Conservation (phyloP, 2,329 filamentous ascomycete species). For the Kalaharituber pfeilii region DNA sequence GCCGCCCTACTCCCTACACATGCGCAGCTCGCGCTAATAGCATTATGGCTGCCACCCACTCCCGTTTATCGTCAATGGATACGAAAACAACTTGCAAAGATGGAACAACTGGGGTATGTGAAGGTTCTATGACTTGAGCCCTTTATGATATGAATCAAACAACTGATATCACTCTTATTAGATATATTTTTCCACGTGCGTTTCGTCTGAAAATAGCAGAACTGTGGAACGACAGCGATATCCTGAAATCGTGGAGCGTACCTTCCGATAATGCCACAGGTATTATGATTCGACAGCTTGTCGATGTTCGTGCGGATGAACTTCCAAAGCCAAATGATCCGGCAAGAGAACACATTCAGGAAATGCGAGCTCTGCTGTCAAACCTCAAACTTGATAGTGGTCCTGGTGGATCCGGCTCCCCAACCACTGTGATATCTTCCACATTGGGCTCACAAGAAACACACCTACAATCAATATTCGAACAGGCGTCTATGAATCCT, state of each 20-base stretch:
- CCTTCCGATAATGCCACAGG: conserved; percentile 61
- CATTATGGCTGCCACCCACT: conserved; percentile 65
- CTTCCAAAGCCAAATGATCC: conserved; percentile 34
- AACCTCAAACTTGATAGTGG: conserved; percentile 37
- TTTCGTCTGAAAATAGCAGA: conserved; percentile 60
- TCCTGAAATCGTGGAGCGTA: conserved; percentile 67
- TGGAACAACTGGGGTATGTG: conserved; percentile 67
- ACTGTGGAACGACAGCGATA: conserved; percentile 52
- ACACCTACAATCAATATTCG: neutral
- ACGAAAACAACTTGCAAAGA: conserved; percentile 55
- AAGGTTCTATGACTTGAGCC: too few relatives aligned
- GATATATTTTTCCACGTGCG: conserved; percentile 64
- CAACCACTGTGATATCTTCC: neutral
- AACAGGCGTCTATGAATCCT: too few relatives aligned
- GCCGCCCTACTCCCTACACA: conserved; percentile 58
- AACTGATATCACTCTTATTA: conserved; percentile 27
- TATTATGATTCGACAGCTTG: conserved; percentile 60
- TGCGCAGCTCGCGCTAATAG: conserved; percentile 56
- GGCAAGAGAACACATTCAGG: conserved; percentile 48
- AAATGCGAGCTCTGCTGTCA: conserved; percentile 58
- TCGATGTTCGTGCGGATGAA: conserved; percentile 51
- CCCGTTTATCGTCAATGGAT: conserved; percentile 58
- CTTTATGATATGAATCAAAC: too few relatives aligned
- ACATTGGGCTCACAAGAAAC: neutral
- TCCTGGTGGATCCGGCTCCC: neutral